phyloP scores from a whole-genome alignment of 2,329 filamentous ascomycete genomes.

The Sclerotinia minor region DNA sequence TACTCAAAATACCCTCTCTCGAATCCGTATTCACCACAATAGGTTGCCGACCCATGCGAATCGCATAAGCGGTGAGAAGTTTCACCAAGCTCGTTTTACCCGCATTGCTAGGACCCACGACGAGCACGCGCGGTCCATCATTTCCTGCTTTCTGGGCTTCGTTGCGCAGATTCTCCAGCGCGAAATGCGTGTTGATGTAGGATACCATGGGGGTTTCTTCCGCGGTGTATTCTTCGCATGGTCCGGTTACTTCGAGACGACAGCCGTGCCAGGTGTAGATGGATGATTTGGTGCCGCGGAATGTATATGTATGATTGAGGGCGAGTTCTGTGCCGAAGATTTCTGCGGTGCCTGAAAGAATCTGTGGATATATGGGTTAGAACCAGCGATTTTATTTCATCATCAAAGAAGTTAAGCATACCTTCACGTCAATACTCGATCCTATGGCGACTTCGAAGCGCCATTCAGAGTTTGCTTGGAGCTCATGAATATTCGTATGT shows the following conservation, averaged over 20 bases:
- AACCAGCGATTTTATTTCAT: conserved; percentile 27
- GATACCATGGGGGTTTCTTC: conserved; percentile 80
- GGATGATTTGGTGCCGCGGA: conserved; percentile 79
- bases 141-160: conserved; percentile 52
- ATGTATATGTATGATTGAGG: conserved; percentile 73
- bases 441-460: conserved; percentile 69
- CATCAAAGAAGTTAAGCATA: conserved; percentile 36
- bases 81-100: conserved; percentile 84
- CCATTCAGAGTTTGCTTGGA: conserved; percentile 72
- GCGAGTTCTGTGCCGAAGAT: conserved; percentile 95
- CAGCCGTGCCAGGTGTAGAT: conserved; percentile 93
- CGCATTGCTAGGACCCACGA: conserved; percentile 74
- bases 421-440: conserved; percentile 54
- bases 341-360: conserved; percentile 82
- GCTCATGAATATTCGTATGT: conserved; percentile 49
- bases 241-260: conserved; percentile 72
- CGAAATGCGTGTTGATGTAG: conserved; percentile 84
- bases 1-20: conserved; percentile 72
- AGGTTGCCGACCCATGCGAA: conserved; percentile 71
- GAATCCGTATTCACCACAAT: conserved; percentile 84
- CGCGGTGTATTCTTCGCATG: conserved; percentile 60
- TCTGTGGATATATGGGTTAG: conserved; percentile 48
- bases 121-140: conserved; percentile 76
- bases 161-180: conserved; percentile 71
- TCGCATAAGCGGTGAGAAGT: conserved; percentile 77